Evolutionary conservation across 345 rosid species (phyloP).

Genomic region (Physaria fendleri): DNA sequence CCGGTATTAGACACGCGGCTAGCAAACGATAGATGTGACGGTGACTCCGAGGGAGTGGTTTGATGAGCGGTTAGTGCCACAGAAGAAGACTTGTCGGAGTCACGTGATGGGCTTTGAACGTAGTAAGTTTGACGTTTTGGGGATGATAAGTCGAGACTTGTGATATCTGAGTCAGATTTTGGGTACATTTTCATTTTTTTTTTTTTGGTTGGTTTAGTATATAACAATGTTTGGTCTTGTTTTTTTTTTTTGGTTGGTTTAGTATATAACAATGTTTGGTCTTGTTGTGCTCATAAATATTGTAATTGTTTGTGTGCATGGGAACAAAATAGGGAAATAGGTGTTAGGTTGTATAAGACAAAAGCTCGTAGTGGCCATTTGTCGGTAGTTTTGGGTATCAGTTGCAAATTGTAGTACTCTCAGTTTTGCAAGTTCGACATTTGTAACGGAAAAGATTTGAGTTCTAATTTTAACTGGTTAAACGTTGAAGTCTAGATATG

Average conservation of each 20-base stretch:
- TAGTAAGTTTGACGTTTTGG: slow-evolving; percentile 62
- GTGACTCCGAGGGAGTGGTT: slow-evolving; percentile 66
- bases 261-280: too few relatives aligned
- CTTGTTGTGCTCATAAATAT: slow-evolving; percentile 21
- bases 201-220: neutral
- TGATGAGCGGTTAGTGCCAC: slow-evolving; percentile 40
- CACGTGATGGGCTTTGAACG: slow-evolving; percentile 81
- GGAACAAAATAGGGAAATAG: slow-evolving; percentile 15
- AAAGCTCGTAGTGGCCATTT: slow-evolving; percentile 11
- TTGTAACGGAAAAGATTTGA: slow-evolving; percentile 14
- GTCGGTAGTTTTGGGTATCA: slow-evolving; percentile 14
- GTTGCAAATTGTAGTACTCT: slow-evolving; percentile 6
- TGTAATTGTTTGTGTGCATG: slow-evolving; percentile 15
- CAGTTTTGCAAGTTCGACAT: neutral
- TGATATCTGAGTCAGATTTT: slow-evolving; percentile 67
- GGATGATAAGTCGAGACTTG: slow-evolving; percentile 65
- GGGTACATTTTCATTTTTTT: slow-evolving; percentile 34
- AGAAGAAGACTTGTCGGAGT: slow-evolving; percentile 76
- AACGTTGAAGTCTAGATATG: too few relatives aligned
- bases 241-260: too few relatives aligned
- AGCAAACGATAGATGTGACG: slow-evolving; percentile 64
- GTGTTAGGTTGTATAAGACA: neutral
- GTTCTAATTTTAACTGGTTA: neutral
- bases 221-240: slow-evolving; percentile 13
- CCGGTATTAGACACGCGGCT: slow-evolving; percentile 56